Conservation (phyloP, 139 green algal genomes). For the Chloropicon primus region DNA sequence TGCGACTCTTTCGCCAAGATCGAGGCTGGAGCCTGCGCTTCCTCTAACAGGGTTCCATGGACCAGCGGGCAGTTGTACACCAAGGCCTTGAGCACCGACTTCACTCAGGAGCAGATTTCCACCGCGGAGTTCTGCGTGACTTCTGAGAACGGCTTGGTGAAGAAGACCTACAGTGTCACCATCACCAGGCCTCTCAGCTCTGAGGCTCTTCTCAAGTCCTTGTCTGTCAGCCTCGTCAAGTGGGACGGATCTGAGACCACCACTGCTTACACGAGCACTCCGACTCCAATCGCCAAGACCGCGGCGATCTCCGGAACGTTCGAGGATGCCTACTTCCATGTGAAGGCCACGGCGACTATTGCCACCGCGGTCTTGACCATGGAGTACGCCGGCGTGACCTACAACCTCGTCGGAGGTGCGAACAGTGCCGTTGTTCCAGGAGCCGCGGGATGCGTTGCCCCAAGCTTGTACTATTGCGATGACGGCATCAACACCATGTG, state of each 20-base stretch:
- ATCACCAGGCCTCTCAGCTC: background rate
- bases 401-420: background rate
- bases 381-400: background rate
- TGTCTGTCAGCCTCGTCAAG: background rate
- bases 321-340: background rate
- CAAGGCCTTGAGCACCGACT: background rate
- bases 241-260: background rate
- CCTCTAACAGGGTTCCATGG: background rate
- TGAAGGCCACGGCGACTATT: background rate
- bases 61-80: background rate
- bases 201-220: background rate
- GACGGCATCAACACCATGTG: background rate
- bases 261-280: background rate
- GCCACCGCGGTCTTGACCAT: background rate
- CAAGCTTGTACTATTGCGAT: background rate
- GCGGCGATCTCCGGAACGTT: background rate
- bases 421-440: background rate
- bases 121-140: background rate
- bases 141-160: background rate
- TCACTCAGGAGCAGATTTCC: background rate
- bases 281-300: background rate
- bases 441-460: background rate
- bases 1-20: background rate
- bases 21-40: background rate
- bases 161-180: background rate